Base-by-base conservation (phyloP, 2,329 filamentous ascomycete species). In the Chaetothyriales sp. region DNA sequence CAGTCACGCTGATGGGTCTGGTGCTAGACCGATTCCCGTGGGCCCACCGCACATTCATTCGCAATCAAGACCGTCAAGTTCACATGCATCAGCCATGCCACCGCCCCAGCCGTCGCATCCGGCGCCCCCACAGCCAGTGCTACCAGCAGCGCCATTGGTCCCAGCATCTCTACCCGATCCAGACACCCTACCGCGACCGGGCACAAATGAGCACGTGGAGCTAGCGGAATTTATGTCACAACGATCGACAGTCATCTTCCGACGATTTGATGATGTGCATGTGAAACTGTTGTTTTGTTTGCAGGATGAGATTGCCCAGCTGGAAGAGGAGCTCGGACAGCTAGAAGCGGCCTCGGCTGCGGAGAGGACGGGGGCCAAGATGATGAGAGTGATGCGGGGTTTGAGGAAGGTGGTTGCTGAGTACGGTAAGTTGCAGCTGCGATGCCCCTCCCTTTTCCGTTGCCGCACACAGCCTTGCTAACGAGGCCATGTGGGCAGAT, bases 201-300 rank as follows among this genome's bases (percentile, higher is more conserved):
- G 52, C 47, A 50, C 52, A 1, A 50, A 46, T 19, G 56, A 60
- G 18, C 57, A 61, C 18, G 46, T 49, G 0, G 50, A 53, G 37
- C 50, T 60, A 47, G 58, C 59, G 29, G 56, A 57, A 4, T 61
- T 60, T 48, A 61, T 61, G 59, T 56, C 53, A 4, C 53, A 51
- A 47, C 56, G 55, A 47, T 57, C 57, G 33, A 58, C 52, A 18
- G 52, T 60, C 15, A 60, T 69, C 6, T 60, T 69, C 3, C 61
- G 67, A 5, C 61, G 65, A 10, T 70, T 70, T 47, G 58, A 58
- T 6, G 50, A 57, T 1, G 55, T 68, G 0, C 67, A 66, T 44
- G 53, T 56, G 5, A 55, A 66, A 29, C 52, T 67, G 10, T 54
- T 63, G 1, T 56, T 70, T 4, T 56, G 57, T 1, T 57, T 69